These are phyloP conservation scores for Malassezia cuniculi DNA, from an alignment of 1,284 basidiomycete genomes.

Conservation along the genomic window DNA sequence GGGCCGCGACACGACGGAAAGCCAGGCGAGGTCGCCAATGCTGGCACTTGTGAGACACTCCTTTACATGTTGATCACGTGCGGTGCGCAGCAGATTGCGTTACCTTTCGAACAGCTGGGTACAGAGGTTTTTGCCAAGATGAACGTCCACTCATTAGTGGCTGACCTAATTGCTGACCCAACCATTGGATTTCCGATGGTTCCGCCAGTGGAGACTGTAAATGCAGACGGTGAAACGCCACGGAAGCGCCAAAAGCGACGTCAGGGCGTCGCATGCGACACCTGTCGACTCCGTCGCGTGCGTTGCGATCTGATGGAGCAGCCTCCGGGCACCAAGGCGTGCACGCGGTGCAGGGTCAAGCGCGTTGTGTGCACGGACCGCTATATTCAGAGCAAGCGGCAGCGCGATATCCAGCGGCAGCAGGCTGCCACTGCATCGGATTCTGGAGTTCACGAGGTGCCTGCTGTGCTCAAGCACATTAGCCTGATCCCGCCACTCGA, in stretches of 20 bases:
- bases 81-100: conserved; percentile 33
- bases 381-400: conserved; percentile 36
- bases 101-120: conserved; percentile 10
- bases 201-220: too few species aligned
- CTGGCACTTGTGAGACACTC: conserved; percentile 29
- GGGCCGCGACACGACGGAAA: not conserved
- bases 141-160: conserved; percentile 1
- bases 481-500: not conserved
- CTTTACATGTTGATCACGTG: conserved; percentile 34
- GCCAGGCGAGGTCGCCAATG: conserved; percentile 7
- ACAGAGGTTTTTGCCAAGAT: conserved; percentile 3
- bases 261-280: conserved; percentile 42
- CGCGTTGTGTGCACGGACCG: conserved; percentile 38
- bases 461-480: not conserved
- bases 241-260: conserved; percentile 32
- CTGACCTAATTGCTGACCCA: conserved; percentile 2
- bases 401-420: conserved; percentile 6
- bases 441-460: not conserved
- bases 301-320: conserved; percentile 39
- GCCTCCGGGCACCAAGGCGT: conserved; percentile 28
- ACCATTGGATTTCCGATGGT: conserved; percentile 2
- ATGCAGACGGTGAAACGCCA: not conserved
- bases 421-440: conserved; percentile 2
- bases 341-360: conserved; percentile 41
- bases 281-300: conserved; percentile 37